Conservation (phyloP, 75 land plant species). For the Sequoiadendron giganteum region DNA sequence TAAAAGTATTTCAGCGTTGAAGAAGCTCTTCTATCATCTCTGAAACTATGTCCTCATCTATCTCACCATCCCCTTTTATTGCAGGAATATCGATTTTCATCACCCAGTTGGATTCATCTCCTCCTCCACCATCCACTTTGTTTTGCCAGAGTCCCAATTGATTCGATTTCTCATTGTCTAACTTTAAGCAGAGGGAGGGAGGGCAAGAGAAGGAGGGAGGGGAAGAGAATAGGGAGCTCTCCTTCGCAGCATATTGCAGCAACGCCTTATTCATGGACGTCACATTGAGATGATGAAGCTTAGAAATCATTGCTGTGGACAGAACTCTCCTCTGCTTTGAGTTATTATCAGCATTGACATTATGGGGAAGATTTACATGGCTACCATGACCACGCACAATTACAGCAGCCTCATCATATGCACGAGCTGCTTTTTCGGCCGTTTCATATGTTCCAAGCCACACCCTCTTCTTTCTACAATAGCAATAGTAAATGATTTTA, state of each 20-base stretch:
- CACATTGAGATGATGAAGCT: neutral
- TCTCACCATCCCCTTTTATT: neutral
- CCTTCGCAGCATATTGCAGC: neutral
- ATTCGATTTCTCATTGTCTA: conserved; percentile 13
- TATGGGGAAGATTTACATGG: neutral
- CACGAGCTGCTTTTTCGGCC: conserved; percentile 8
- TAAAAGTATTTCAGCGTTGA: no score
- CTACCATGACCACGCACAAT: neutral
- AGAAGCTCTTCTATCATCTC: conserved; percentile 6
- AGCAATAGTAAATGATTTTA: no score
- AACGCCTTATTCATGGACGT: neutral
- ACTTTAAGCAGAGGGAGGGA: neutral
- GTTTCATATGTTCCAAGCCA: conserved; percentile 11
- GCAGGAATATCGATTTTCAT: neutral
- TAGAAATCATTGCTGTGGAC: neutral
- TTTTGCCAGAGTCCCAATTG: no score
- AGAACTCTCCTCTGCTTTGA: neutral
- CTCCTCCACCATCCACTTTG: neutral
- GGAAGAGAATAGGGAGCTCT: no score
- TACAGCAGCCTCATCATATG: neutral
- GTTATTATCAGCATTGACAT: neutral
- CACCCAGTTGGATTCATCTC: conserved; percentile 15
- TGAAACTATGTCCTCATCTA: neutral
- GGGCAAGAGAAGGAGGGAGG: no score
- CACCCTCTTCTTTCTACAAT: neutral